Conservation (phyloP, 2,329 filamentous ascomycete genomes). For the Orbilia blumenaviensis region DNA sequence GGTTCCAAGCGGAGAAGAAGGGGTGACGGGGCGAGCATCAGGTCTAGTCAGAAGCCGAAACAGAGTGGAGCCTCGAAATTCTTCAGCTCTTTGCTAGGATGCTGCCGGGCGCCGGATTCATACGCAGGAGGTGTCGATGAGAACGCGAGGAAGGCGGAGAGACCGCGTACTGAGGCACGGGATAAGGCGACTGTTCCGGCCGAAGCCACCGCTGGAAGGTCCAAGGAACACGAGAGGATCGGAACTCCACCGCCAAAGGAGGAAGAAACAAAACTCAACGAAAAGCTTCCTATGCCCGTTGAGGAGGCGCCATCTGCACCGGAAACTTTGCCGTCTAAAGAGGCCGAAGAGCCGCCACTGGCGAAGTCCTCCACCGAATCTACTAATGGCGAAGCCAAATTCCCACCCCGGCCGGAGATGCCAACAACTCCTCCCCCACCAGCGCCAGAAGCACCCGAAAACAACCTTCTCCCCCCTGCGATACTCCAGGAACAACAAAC, state of each 20-base stretch:
- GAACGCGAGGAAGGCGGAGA: conserved; percentile 42
- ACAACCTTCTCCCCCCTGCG: conserved; percentile 31
- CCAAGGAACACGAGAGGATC: conserved; percentile 28
- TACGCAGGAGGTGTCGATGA: conserved; percentile 42
- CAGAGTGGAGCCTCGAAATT: conserved; percentile 53
- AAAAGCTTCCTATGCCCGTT: conserved; percentile 20
- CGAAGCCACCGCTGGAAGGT: conserved; percentile 28
- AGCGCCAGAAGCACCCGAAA: conserved; percentile 42
- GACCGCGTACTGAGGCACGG: conserved; percentile 29
- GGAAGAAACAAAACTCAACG: conserved; percentile 38
- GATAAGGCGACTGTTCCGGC: conserved; percentile 39
- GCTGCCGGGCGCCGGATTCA: conserved; percentile 55
- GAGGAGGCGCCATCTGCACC: conserved; percentile 31
- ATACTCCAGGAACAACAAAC: conserved; percentile 49
- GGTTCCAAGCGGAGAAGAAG: conserved; percentile 56
- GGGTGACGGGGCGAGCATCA: conserved; percentile 55
- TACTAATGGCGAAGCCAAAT: conserved; percentile 44
- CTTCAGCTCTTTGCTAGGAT: conserved; percentile 58
- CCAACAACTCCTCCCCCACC: conserved; percentile 41
- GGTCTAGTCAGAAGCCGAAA: conserved; percentile 49
- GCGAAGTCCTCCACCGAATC: conserved; percentile 49
- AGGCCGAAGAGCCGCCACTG: conserved; percentile 39
- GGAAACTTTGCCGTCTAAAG: conserved; percentile 29
- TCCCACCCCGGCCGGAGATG: conserved; percentile 34
- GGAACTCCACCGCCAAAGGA: conserved; percentile 18